A percentile compares a stretch with the other conserved stretches of the same genome.
Evolutionary conservation across 352 stramenopile genomes (phyloP).

Genomic region (Globisporangium cederbergense): DNA sequence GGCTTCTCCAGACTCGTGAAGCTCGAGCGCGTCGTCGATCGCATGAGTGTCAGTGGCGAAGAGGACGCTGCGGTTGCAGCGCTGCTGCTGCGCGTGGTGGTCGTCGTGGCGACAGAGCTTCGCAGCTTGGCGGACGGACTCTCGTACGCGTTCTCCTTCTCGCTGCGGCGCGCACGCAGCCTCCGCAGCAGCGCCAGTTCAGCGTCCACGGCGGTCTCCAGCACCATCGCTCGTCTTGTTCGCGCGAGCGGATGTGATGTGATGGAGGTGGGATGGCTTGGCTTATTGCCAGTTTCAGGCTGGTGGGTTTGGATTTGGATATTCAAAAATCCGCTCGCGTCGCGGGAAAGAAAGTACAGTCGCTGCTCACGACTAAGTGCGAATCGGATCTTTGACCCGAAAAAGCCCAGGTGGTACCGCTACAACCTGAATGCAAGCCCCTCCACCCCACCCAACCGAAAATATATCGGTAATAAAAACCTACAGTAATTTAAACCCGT

Average conservation of each 20-base stretch:
- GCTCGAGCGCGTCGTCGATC: slow-evolving; percentile 3
- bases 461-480: neutral
- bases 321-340: slow-evolving; percentile 16
- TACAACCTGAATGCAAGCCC: too few species aligned
- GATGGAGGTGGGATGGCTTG: neutral
- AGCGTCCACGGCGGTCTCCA: slow-evolving; percentile 12
- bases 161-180: slow-evolving; percentile 18
- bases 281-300: neutral
- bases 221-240: slow-evolving; percentile 7
- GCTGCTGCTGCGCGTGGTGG: slow-evolving; percentile 1
- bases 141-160: slow-evolving; percentile 21
- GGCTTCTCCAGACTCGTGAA: slow-evolving; percentile 3
- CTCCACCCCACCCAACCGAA: neutral
- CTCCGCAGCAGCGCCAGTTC: slow-evolving; percentile 19
- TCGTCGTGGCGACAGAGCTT: slow-evolving; percentile 4
- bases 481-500: neutral
- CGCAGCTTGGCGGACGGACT: slow-evolving; percentile 14
- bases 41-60: neutral
- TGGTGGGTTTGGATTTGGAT: slow-evolving; percentile 16
- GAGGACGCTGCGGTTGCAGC: neutral
- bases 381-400: slow-evolving; percentile 1
- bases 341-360: slow-evolving; percentile 12
- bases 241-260: neutral
- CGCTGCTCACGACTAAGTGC: neutral
- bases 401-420: too few species aligned